These are phyloP conservation scores for Plasmodium knowlesi DNA, from an alignment of 169 alveolate species.

Conservation along the genomic window DNA sequence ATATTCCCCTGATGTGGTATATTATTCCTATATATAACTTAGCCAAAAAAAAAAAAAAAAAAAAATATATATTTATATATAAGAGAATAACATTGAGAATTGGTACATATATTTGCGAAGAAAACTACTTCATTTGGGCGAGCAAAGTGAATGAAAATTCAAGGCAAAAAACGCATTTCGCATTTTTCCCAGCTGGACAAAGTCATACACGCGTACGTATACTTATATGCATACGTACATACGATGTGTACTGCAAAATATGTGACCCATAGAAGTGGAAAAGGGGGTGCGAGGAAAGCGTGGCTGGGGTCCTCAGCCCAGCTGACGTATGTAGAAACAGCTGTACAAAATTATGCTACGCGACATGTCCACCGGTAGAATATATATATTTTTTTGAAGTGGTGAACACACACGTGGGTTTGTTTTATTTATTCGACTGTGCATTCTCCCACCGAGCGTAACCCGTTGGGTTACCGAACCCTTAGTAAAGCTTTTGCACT, in stretches of 20 bases:
- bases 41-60: neutral
- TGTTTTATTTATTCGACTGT: neutral
- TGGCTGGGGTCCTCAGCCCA: neutral
- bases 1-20: neutral
- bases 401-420: neutral
- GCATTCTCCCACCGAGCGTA: neutral
- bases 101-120: neutral
- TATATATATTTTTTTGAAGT: neutral
- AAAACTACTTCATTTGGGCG: neutral
- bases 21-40: neutral
- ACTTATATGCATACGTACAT: neutral
- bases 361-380: neutral
- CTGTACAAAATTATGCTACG: neutral
- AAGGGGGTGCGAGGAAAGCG: neutral
- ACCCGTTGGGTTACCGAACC: neutral
- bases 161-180: neutral
- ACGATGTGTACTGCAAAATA: neutral
- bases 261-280: neutral
- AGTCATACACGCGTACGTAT: neutral
- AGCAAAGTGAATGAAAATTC: neutral
- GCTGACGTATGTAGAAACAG: neutral
- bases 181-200: neutral
- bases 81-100: neutral
- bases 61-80: neutral
- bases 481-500: neutral